Percentiles rank a stretch among this genome's conserved stretches.
Evolutionary conservation across 495 filamentous ascomycete species (phyloP).

Genomic region (Umbilicaria muhlenbergii): DNA sequence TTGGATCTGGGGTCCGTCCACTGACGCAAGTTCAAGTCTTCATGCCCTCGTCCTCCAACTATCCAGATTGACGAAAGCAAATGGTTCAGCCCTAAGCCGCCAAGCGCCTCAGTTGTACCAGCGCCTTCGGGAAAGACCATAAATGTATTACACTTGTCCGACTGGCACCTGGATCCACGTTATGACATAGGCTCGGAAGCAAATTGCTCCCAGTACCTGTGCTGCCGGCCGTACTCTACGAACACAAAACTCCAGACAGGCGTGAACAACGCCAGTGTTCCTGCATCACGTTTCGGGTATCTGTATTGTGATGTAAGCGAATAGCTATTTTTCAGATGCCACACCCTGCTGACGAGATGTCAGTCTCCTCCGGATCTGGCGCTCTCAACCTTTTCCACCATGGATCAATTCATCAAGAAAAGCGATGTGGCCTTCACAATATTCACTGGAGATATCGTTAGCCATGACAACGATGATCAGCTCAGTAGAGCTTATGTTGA

Average conservation of each 20-base stretch:
- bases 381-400: slow-evolving; percentile 13
- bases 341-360: too few relatives aligned
- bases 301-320: slow-evolving; percentile 7
- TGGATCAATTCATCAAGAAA: slow-evolving; percentile 14
- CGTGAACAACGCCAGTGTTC: slow-evolving; percentile 11
- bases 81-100: slow-evolving; percentile 21
- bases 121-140: slow-evolving; percentile 25
- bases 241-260: slow-evolving; percentile 11
- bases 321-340: too few relatives aligned
- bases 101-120: slow-evolving; percentile 16
- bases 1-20: not conserved
- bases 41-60: slow-evolving; percentile 8
- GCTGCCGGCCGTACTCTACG: slow-evolving; percentile 22
- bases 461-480: slow-evolving; percentile 24
- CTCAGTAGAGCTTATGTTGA: slow-evolving; percentile 23
- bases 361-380: slow-evolving; percentile 13
- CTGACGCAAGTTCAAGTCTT: not conserved
- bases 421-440: slow-evolving; percentile 23
- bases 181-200: slow-evolving; percentile 31
- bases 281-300: slow-evolving; percentile 15
- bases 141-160: slow-evolving; percentile 33
- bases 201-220: slow-evolving; percentile 27
- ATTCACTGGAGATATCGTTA: slow-evolving; percentile 30
- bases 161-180: slow-evolving; percentile 34
- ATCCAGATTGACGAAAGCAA: slow-evolving; percentile 12